Base-by-base conservation (phyloP, 192 early-diverging fungal species). In the Coemansia sp. region DNA sequence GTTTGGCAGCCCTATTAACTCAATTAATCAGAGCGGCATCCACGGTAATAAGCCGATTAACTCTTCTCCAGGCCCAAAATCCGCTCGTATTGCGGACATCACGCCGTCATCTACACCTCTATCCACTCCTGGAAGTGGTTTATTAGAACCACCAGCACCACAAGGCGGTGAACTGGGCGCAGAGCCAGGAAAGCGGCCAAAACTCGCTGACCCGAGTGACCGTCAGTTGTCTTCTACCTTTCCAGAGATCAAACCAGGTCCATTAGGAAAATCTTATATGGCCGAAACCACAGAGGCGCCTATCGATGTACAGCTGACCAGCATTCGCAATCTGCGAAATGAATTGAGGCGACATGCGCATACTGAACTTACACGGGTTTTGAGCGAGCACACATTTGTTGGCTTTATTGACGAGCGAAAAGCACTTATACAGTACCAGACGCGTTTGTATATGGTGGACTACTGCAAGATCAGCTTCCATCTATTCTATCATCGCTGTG, bases 391-490 rank as follows among this genome's bases (percentile, higher is more conserved):
- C 69, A 91, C 88, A 0, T 93, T 95, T 85, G 93, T 99, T 19
- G 96, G 97, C 19, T 87, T 87, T 71, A 87, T 97, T 9, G 93
- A 96, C 68, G 89, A 94, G 61, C 67, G 73, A 1, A 74, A 89
- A n/a, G 95, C 92, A 8, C 79, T 97, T 44, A 85, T 99, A 48
- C 97, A 99, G 70, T 84, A 95, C 81, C 87, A 93, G 65, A 90
- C 92, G 7, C 88, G 88, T 56, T 75, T 99, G 5, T 98, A 92
- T 65, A 80, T 97, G 83, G 74, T 96, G 7, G 88, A 99, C 58
- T 93, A 90, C 68, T 83, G 88, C 64, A 85, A 87, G 38, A 65
- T 91, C 39, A 94, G 92, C 73, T 89, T 90, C 63, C 92, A 94
- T 54, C 79, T 99, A 38, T 94, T 99, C 69, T 95, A 97, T 79